Evolutionary conservation across 805 yeast species (phyloP).

Genomic region (Lipomyces japonicus): DNA sequence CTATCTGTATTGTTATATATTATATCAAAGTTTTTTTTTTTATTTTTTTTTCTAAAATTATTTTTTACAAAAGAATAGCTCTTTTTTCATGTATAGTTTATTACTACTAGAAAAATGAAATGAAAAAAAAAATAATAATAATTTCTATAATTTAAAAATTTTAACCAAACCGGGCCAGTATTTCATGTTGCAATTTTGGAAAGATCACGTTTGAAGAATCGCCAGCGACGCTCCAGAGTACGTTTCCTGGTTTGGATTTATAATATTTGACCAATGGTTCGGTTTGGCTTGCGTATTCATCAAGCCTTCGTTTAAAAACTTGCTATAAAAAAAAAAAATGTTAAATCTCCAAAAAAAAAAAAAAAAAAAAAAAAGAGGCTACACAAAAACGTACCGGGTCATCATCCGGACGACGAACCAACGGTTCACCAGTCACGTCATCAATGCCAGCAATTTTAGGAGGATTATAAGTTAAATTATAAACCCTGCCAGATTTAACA

Average conservation of each 20-base stretch:
- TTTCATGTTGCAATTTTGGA: constrained; percentile 55
- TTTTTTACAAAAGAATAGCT: background rate
- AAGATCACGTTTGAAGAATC: constrained; percentile 79
- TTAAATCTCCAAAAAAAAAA: no score
- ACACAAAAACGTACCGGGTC: constrained; percentile 43
- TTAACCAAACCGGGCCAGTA: constrained; percentile 37
- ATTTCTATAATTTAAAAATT: background rate
- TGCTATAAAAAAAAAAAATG: constrained; percentile 35
- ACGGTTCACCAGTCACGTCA: constrained; percentile 85
- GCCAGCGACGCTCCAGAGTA: constrained; percentile 57
- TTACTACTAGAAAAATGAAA: no score
- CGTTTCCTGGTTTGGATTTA: constrained; percentile 43
- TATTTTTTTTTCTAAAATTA: no score
- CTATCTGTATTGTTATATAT: background rate
- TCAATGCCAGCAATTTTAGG: constrained; percentile 79
- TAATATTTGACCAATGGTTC: constrained; percentile 67
- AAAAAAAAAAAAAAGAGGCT: background rate
- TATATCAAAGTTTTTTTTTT: background rate
- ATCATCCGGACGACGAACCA: constrained; percentile 78
- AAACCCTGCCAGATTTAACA: constrained; percentile 76
- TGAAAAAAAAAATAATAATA: background rate
- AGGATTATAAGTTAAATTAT: constrained; percentile 82
- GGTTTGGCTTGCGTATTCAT: constrained; percentile 55
- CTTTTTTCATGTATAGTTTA: background rate
- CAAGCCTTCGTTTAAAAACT: constrained; percentile 64